These are phyloP conservation scores for Pueraria montana DNA, from an alignment of 306 rosid species.

Conservation along the genomic window DNA sequence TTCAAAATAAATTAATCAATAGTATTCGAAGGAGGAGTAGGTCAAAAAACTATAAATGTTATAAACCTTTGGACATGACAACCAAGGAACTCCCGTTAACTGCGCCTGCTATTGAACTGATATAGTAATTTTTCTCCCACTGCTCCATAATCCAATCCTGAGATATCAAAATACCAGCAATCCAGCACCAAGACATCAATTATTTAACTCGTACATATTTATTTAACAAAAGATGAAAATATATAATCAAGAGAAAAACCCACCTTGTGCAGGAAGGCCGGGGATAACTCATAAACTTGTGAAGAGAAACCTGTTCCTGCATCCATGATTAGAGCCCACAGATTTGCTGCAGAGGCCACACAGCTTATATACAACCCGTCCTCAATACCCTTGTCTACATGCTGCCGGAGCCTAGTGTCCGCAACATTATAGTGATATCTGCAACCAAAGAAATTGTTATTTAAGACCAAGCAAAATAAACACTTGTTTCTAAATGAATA, in stretches of 20 bases:
- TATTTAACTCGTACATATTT: slow-evolving; percentile 2
- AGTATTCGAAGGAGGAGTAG: background rate
- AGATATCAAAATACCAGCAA: slow-evolving; percentile 41
- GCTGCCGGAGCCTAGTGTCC: slow-evolving; percentile 85
- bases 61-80: slow-evolving; percentile 93
- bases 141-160: slow-evolving; percentile 99
- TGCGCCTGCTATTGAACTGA: slow-evolving; percentile 95
- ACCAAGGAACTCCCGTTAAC: slow-evolving; percentile 92
- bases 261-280: slow-evolving; percentile 90
- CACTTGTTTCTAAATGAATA: background rate
- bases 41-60: slow-evolving; percentile 7
- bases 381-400: slow-evolving; percentile 94
- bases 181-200: slow-evolving; percentile 33
- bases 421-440: slow-evolving; percentile 97
- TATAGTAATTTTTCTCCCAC: slow-evolving; percentile 94
- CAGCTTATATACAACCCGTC: slow-evolving; percentile 91
- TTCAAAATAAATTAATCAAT: slow-evolving; percentile 9
- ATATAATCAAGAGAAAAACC: slow-evolving; percentile 36
- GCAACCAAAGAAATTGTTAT: slow-evolving; percentile 45
- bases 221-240: slow-evolving; percentile 38
- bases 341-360: slow-evolving; percentile 79
- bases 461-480: slow-evolving; percentile 46
- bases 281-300: slow-evolving; percentile 90
- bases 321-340: slow-evolving; percentile 96
- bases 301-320: slow-evolving; percentile 90